These are phyloP conservation scores for Aethionema arabicum DNA, from an alignment of 345 rosid genomes.

Conservation along the genomic window DNA sequence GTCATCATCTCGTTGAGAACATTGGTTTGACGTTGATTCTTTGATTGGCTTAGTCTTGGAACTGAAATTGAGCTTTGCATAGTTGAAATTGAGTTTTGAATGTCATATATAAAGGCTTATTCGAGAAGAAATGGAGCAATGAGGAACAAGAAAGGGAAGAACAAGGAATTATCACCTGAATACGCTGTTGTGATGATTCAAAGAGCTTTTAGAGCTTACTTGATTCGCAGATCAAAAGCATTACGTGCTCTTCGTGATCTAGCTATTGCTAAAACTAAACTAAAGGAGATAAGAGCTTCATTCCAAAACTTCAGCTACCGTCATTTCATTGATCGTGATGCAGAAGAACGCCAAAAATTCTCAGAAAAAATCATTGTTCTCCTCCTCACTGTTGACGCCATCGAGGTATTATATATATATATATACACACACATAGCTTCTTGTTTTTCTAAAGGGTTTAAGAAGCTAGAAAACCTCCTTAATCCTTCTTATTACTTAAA, in stretches of 20 bases:
- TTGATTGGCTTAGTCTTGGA: neutral
- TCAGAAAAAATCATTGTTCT: slow-evolving; percentile 84
- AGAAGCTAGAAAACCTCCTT: too few relatives aligned
- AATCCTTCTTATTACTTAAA: too few relatives aligned
- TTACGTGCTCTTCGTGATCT: slow-evolving; percentile 89
- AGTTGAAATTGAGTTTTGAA: neutral
- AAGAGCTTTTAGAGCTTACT: slow-evolving; percentile 70
- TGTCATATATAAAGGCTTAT: slow-evolving; percentile 61
- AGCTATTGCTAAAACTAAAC: slow-evolving; percentile 84
- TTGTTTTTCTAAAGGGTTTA: too few relatives aligned
- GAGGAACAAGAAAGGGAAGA: slow-evolving; percentile 65
- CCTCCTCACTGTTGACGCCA: slow-evolving; percentile 90
- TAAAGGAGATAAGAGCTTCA: slow-evolving; percentile 76
- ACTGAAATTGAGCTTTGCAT: slow-evolving; percentile 9
- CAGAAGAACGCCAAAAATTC: slow-evolving; percentile 84
- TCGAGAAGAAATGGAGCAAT: slow-evolving; percentile 58
- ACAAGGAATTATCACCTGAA: slow-evolving; percentile 66
- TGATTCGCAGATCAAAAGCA: slow-evolving; percentile 73
- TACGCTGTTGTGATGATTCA: slow-evolving; percentile 90
- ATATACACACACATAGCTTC: too few relatives aligned
- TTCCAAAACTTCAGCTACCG: slow-evolving; percentile 88
- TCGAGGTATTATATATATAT: slow-evolving; percentile 62
- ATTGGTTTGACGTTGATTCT: neutral
- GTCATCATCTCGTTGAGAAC: neutral
- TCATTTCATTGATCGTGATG: slow-evolving; percentile 60